Percentiles rank a stretch among this genome's conserved stretches.
Conservation (phyloP, 129 eudicot genomes). For the Oenanthe sinensis region DNA sequence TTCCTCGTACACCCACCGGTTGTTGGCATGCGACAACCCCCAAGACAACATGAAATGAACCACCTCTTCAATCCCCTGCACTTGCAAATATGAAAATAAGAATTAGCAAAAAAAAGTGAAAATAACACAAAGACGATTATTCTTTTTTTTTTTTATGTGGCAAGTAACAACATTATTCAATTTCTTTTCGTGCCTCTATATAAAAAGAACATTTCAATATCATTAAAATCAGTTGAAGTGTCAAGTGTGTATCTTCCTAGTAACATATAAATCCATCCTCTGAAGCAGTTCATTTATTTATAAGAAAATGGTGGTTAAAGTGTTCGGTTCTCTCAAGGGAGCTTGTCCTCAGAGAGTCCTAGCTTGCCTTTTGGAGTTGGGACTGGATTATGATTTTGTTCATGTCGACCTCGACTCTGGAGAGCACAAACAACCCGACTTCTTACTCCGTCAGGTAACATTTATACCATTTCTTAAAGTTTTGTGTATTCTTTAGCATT, state of each 20-base stretch:
- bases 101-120: too few relatives aligned
- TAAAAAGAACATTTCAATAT: neutral
- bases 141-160: too few relatives aligned
- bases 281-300: too few relatives aligned
- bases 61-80: neutral
- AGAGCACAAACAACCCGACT: conserved; percentile 52
- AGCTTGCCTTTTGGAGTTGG: conserved; percentile 66
- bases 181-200: neutral
- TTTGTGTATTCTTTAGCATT: neutral
- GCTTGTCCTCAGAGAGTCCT: conserved; percentile 77
- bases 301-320: conserved; percentile 56
- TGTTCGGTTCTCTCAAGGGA: conserved; percentile 47
- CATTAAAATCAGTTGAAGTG: neutral
- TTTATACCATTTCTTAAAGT: neutral
- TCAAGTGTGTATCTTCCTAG: neutral
- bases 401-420: conserved; percentile 46
- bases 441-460: conserved; percentile 48
- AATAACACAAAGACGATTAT: too few relatives aligned
- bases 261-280: neutral
- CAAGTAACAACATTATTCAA: too few relatives aligned
- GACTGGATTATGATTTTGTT: conserved; percentile 48
- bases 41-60: neutral
- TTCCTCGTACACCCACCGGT: conserved; percentile 3
- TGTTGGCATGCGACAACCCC: conserved; percentile 18
- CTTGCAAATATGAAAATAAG: neutral